Base-by-base conservation (phyloP, 225 moss, liverwort and hornwort genomes). In the Pseudisothecium myosuroides region DNA sequence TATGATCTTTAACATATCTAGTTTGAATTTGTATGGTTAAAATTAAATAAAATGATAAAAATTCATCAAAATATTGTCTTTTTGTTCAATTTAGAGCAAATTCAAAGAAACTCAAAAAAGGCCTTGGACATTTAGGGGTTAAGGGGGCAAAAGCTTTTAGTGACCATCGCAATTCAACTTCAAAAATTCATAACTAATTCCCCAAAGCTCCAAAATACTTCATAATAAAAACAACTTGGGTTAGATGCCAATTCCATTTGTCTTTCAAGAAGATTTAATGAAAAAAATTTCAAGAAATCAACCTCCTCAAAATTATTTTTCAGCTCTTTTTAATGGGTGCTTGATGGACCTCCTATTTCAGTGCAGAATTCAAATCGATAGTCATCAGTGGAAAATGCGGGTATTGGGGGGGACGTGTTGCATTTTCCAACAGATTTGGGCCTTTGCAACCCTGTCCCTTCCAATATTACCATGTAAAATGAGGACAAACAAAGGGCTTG, bases 251-350 rank as follows among this genome's bases (percentile, higher is more conserved):
- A 39, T 69, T 69, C 39, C 7, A 69, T 39, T 23, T 39, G 23
- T 39, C 23, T 39, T 69, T 69, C 2, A 39, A 19, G 5, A 22
- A 23, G 7, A 13, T 6, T 9, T 21, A 3, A 3, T 11, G 3
- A 6, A 37, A 5, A 68, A 6, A 9, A 10, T 65, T 66, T 66
- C 36, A 19, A 19, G 4, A 65, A 17, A 21, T 6, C 9, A 3
- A 37, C 37, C 6, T 37, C 67, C 2, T 36, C 6, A 67, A 67
- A 56, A 50, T 14, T 56, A 20, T 8, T 8, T 56, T 21, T 56
- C 9, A 21, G 6, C 13, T n/a, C 13, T n/a, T 20, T n/a, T n/a
- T 22, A 5, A n/a, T 11, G 67, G 21, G 1, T 0, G 0, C 22
- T 39, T 23, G 3, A 2, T 22, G 23, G 0, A 32, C 23, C 37